phyloP scores from a whole-genome alignment of 1,284 basidiomycete genomes.

The Ceratobasidium sp. region DNA sequence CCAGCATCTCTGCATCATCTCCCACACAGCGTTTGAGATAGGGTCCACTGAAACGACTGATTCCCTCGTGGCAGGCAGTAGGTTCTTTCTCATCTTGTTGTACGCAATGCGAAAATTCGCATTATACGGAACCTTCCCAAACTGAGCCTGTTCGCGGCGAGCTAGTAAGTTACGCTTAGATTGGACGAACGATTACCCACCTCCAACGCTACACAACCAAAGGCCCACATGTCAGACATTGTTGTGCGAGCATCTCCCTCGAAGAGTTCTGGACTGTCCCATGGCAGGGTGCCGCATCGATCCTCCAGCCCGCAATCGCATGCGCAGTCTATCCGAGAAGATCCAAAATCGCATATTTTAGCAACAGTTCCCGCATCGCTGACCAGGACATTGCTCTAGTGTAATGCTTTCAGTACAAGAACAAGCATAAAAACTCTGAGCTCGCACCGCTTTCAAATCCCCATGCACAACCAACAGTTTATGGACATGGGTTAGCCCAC shows the following conservation, averaged over 20 bases:
- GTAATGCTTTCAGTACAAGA: not conserved
- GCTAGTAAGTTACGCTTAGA: not conserved
- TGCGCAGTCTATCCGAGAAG: slow-evolving; percentile 10
- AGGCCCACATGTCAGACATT: slow-evolving; percentile 32
- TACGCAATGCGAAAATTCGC: not conserved
- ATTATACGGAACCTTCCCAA: not conserved
- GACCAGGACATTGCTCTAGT: slow-evolving; percentile 20
- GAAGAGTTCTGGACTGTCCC: slow-evolving; percentile 10
- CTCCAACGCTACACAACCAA: slow-evolving; percentile 37
- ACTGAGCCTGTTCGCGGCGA: not conserved
- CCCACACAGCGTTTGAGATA: not conserved
- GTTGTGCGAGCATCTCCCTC: not conserved
- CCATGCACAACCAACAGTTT: no score
- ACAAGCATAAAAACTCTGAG: not conserved
- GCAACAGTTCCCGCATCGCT: not conserved
- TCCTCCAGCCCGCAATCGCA: not conserved
- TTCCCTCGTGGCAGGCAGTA: not conserved
- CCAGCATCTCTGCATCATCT: slow-evolving; percentile 15
- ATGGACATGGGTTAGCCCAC: no score
- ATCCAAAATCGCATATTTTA: slow-evolving; percentile 40
- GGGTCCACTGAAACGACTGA: no score
- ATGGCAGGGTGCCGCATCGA: not conserved
- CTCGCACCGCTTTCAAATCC: not conserved
- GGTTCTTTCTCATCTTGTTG: not conserved
- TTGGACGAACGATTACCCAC: not conserved